Base-by-base conservation (phyloP, 495 filamentous ascomycete species). In the Podospora fimiseda region DNA sequence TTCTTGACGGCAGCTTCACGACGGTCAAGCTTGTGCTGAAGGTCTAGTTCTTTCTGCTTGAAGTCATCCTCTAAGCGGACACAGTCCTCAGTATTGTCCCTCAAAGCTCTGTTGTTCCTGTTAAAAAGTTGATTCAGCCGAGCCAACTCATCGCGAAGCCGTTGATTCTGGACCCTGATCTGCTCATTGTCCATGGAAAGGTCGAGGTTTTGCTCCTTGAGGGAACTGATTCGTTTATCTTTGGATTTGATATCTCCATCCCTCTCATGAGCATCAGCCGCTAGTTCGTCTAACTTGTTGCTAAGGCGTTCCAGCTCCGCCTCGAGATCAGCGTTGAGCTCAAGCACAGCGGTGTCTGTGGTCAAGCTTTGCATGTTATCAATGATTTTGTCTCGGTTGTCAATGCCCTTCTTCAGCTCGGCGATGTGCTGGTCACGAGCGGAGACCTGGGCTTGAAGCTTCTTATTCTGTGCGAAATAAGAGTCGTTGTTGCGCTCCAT, bases 401-500 rank as follows among this genome's bases (percentile, higher is more conserved):
- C 62, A 43, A 63, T 65, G 13, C 60, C 62, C 56, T 62, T 70
- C 53, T 60, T 68, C 40, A 70, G 55, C 30, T 70, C 66, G 24
- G 57, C 48, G 27, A 71, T 66, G 43, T 68, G 66, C 19, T 61
- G 61, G 33, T 71, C 68, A 19, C 65, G 62, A 14, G 63, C 59
- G 41, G 68, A 57, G 36, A 75, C 67, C 47, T 75, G 63, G 5
- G 68, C 62, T 37, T 73, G 69, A 9, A 76, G 63, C 49, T 59
- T 60, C 55, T 74, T 72, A 63, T 72, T 75, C 53, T 75, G 68
- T 57, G 67, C 69, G 57, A 70, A 73, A 30, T 76, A 72, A 18
- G 54, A 63, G 15, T 77, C 72, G 46, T 77, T 76, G 46, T 71
- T 70, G 14, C 66, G 69, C 52, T 71, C 73, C 38, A 77, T 65